Evolutionary conservation across 2,329 filamentous ascomycete genomes (phyloP), one percentile per base, ranked within the genome.

Genomic region (Albifimbria verrucaria): DNA sequence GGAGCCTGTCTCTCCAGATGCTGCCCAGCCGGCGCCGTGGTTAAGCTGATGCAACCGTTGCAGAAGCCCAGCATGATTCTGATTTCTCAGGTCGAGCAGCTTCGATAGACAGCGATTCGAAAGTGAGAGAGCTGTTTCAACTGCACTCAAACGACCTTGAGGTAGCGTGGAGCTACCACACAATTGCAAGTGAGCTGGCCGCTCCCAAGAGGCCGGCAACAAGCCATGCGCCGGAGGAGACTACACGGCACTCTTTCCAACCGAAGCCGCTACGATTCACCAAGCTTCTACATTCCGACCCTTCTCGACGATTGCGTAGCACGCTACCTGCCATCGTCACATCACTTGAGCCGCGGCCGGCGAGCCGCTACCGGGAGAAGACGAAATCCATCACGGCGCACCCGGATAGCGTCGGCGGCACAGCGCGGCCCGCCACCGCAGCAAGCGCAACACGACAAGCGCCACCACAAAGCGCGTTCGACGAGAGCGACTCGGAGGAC

Each of bases 151-250:
- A 59, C 48, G 68, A 71, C 50, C 56, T 55, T 20, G 63, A 63
- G 48, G 62, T 64, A 4, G 64, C 68, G 2, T 64, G 63, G 43
- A 70, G 71, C 42, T 72, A 72, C 26, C 70, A 72, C 52, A 62
- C 62, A 9, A 65, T 72, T 48, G 62, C 69, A 17, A 62, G 62
- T 18, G 62, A 65, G 49, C 58, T 72, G 23, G 69, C 70, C 18
- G 58, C 57, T 45, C 55, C 57, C 46, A 57, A 12, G 54, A 65
- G 21, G 57, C 57, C 12, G 50, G 56, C n/a, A 55, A 49, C 32
- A 52, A 55, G 26, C 26, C 26, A 32, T 32, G 26, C 9, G 9
- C 9, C 15, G 26, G 26, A 32, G 15, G 26, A 32, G 26, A 32
- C 26, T 7, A 9, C 26, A 15, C 26, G 26, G 26, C 26, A 32